A percentile compares a stretch with the other conserved stretches of the same genome.
Conservation (phyloP, 2,329 filamentous ascomycete species). For the Trichophyton schoenleinii region DNA sequence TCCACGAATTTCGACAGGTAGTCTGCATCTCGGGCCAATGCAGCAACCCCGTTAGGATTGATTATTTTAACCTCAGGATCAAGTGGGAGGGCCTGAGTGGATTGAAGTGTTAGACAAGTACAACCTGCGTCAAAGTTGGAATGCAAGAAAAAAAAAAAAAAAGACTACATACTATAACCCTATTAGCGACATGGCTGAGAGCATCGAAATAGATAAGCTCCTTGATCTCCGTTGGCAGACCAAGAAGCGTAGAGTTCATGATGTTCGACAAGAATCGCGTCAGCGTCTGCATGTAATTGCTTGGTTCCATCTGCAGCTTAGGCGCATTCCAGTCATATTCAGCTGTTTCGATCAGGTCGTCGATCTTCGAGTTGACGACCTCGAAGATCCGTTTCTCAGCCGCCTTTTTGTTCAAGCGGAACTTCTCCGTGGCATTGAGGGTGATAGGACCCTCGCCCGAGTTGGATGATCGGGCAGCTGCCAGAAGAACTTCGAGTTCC, state of each 20-base stretch:
- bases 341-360: constrained; percentile 89
- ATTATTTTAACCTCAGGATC: constrained; percentile 70
- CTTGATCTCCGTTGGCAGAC: constrained; percentile 89
- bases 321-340: constrained; percentile 81
- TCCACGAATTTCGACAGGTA: constrained; percentile 80
- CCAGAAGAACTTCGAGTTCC: constrained; percentile 76
- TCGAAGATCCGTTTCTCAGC: constrained; percentile 98
- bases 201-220: constrained; percentile 97
- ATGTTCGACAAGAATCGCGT: constrained; percentile 90
- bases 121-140: neutral
- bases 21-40: constrained; percentile 68
- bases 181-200: constrained; percentile 74
- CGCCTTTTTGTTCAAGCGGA: constrained; percentile 81
- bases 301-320: constrained; percentile 57
- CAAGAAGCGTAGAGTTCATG: constrained; percentile 87
- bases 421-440: constrained; percentile 72
- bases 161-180: constrained; percentile 52
- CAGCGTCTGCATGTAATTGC: constrained; percentile 89
- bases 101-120: constrained; percentile 5
- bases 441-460: constrained; percentile 66
- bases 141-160: neutral
- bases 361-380: constrained; percentile 95
- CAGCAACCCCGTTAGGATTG: constrained; percentile 70
- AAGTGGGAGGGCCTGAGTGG: constrained; percentile 56
- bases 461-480: constrained; percentile 68